Conservation (phyloP, 768 basidiomycete genomes). For the Tricholoma flavovirens region DNA sequence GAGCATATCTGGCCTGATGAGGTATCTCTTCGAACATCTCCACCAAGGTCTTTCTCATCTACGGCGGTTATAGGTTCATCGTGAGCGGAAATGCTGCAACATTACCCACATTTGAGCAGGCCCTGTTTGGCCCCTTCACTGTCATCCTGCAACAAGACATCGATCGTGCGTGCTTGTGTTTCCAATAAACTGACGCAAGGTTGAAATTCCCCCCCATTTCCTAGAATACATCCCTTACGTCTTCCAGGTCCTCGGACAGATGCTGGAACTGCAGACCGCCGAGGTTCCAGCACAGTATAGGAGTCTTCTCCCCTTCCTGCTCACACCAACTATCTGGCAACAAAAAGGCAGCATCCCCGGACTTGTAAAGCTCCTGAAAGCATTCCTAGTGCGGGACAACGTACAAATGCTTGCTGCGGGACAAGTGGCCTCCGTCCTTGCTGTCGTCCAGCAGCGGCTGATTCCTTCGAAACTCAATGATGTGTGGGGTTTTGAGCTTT, state of each 20-base stretch:
- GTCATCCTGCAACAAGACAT: conserved; percentile 89
- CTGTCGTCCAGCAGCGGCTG: conserved; percentile 85
- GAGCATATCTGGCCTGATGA: conserved; percentile 88
- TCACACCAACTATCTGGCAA: conserved; percentile 85
- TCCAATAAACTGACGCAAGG: background rate
- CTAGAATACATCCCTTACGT: conserved; percentile 95
- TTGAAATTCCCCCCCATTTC: background rate
- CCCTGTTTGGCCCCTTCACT: conserved; percentile 83
- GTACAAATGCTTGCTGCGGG: conserved; percentile 59
- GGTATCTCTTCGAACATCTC: conserved; percentile 36
- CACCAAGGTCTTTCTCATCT: conserved; percentile 2
- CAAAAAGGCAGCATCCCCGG: conserved; percentile 95
- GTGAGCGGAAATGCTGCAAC: conserved; percentile 64
- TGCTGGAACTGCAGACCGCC: conserved; percentile 74
- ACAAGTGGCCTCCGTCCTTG: conserved; percentile 75
- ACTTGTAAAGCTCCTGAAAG: conserved; percentile 80
- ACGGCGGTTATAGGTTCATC: conserved; percentile 54
- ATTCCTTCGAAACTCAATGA: conserved; percentile 87
- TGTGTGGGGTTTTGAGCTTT: conserved; percentile 83
- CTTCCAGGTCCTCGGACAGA: conserved; percentile 94
- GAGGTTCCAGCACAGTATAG: conserved; percentile 75
- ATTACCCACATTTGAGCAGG: conserved; percentile 69
- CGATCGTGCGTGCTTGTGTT: conserved; percentile 53
- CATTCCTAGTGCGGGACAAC: conserved; percentile 73
- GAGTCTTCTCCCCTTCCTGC: conserved; percentile 70